These are phyloP conservation scores for Boechera divaricarpa DNA, from an alignment of 345 rosid genomes.

Conservation along the genomic window DNA sequence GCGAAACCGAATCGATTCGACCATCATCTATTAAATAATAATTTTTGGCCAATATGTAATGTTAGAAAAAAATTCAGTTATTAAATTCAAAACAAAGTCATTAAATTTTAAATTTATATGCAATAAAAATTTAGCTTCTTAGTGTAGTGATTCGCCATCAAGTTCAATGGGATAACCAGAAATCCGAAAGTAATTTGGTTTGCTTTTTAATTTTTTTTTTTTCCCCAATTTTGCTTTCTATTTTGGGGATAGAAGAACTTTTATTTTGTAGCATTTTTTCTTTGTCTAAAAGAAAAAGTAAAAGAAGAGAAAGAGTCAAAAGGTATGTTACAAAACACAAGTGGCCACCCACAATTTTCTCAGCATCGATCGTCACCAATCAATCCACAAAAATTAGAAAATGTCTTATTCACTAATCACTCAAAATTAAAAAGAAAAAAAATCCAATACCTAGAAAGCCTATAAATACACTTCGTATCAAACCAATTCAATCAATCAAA, in stretches of 20 bases:
- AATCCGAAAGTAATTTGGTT: neutral
- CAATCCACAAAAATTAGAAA: constrained; percentile 30
- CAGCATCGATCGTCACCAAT: constrained; percentile 16
- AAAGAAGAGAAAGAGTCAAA: constrained; percentile 28
- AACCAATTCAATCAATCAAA: constrained; percentile 36
- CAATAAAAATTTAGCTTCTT: neutral
- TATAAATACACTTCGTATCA: constrained; percentile 33
- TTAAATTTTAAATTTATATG: neutral
- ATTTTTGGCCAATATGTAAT: too few relatives aligned
- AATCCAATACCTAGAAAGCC: constrained; percentile 4
- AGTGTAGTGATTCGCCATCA: neutral
- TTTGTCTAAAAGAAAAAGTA: constrained; percentile 7
- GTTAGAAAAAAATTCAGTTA: too few relatives aligned
- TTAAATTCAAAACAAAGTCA: too few relatives aligned
- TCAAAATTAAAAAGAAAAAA: neutral
- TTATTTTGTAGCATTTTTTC: too few relatives aligned
- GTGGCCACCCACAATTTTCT: constrained; percentile 40
- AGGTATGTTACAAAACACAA: constrained; percentile 11
- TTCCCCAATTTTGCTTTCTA: neutral
- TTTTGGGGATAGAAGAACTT: neutral
- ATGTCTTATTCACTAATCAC: neutral
- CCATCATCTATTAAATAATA: too few relatives aligned
- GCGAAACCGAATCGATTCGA: too few relatives aligned
- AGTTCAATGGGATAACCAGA: neutral
- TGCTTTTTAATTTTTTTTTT: neutral